Percentiles rank a stretch among this genome's conserved stretches.
phyloP scores from a whole-genome alignment of 1,284 basidiomycete species.

The Ganoderma resinaceum region DNA sequence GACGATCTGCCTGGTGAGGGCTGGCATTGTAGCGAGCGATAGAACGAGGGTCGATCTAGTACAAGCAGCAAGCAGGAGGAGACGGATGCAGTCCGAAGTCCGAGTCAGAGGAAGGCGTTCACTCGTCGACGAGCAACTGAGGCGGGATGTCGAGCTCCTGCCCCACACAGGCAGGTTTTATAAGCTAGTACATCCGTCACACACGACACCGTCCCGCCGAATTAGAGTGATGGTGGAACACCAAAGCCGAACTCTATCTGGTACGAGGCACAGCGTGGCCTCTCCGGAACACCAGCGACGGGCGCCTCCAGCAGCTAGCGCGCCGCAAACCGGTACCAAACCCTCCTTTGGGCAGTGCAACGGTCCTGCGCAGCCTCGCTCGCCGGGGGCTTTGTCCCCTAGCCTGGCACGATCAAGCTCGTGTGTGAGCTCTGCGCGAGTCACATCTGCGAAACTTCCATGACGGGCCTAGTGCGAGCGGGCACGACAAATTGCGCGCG shows the following conservation, averaged over 20 bases:
- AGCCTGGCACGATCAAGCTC: not conserved
- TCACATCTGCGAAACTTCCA: not conserved
- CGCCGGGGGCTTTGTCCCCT: no score
- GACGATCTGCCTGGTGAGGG: not conserved
- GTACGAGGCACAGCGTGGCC: not conserved
- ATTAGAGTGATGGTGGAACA: constrained; percentile 2
- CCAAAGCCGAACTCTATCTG: not conserved
- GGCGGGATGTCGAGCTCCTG: not conserved
- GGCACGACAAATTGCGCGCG: not conserved
- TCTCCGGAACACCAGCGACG: not conserved
- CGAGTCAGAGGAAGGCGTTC: not conserved
- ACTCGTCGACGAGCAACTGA: not conserved
- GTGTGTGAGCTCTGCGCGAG: not conserved
- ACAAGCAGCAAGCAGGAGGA: not conserved
- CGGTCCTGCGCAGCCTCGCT: not conserved
- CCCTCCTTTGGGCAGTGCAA: not conserved
- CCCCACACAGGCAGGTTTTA: not conserved
- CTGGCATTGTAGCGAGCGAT: constrained; percentile 1
- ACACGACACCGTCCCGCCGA: not conserved
- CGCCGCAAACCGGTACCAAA: not conserved
- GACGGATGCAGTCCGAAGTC: not conserved
- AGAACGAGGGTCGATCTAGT: not conserved
- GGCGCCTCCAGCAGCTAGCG: not conserved
- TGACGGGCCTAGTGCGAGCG: not conserved
- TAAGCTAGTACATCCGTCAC: not conserved